Conservation (phyloP, 257 asterid genomes). For the Capsicum rhomboideum region DNA sequence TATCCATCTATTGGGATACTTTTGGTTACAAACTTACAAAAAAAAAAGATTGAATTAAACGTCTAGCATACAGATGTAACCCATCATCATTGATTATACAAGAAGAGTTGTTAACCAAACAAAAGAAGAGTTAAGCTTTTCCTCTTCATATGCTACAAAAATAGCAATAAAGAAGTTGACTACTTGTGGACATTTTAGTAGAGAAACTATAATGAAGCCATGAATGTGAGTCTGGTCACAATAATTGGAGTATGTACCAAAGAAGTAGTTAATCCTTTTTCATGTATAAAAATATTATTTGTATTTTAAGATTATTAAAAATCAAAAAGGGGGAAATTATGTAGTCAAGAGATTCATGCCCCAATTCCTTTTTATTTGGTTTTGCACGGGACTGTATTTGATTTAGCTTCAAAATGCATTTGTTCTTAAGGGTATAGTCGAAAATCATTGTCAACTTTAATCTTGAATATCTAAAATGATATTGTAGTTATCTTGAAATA, state of each 20-base stretch:
- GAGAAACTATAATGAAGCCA: neutral
- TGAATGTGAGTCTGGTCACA: neutral
- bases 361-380: neutral
- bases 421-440: too few species aligned
- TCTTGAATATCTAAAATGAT: too few species aligned
- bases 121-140: neutral
- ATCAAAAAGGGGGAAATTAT: neutral
- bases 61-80: neutral
- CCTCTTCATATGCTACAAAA: neutral
- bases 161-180: neutral
- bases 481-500: too few species aligned
- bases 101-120: neutral
- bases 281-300: neutral
- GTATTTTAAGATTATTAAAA: neutral
- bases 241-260: neutral
- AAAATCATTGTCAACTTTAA: too few species aligned
- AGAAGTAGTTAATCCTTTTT: neutral
- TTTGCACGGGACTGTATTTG: neutral
- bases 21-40: neutral
- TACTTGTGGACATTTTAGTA: neutral
- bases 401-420: neutral
- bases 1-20: neutral
- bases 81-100: neutral
- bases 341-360: neutral
- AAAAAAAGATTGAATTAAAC: neutral